Conservation (phyloP, 1,284 basidiomycete genomes). For the Sanguinoderma infundibulare region DNA sequence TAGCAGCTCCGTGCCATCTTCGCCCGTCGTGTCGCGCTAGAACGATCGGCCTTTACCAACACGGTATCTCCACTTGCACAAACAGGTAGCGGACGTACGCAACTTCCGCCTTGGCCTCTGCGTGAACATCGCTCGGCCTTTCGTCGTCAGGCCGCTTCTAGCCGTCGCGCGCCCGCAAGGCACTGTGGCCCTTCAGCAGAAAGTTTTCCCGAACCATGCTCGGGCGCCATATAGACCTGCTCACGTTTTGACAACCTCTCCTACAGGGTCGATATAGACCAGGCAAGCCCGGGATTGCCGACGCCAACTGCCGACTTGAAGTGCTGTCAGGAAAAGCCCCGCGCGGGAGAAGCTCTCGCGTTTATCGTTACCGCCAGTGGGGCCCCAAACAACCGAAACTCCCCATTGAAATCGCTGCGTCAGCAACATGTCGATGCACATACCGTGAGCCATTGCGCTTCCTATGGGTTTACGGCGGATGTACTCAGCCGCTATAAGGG, state of each 20-base stretch:
- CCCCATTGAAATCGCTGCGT: no score
- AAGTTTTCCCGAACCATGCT: not conserved
- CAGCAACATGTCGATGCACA: not conserved
- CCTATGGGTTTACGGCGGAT: not conserved
- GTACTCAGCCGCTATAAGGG: not conserved
- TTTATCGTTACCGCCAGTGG: no score
- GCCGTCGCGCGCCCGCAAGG: not conserved
- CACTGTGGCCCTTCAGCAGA: not conserved
- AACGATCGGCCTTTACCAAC: not conserved
- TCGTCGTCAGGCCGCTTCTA: not conserved
- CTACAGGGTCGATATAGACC: not conserved
- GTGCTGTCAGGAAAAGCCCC: no score
- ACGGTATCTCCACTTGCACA: not conserved
- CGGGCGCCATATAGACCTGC: not conserved
- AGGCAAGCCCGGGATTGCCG: no score
- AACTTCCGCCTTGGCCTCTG: not conserved
- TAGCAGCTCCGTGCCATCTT: not conserved
- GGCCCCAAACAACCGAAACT: no score
- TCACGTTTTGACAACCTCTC: not conserved
- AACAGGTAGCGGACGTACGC: not conserved
- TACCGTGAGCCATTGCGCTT: not conserved
- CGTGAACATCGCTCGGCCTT: not conserved
- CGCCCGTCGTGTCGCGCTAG: not conserved
- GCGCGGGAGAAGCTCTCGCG: no score
- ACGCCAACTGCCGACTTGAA: no score